These are phyloP conservation scores for Coemansia furcata DNA, from an alignment of 192 early-diverging fungal genomes.

Conservation along the genomic window DNA sequence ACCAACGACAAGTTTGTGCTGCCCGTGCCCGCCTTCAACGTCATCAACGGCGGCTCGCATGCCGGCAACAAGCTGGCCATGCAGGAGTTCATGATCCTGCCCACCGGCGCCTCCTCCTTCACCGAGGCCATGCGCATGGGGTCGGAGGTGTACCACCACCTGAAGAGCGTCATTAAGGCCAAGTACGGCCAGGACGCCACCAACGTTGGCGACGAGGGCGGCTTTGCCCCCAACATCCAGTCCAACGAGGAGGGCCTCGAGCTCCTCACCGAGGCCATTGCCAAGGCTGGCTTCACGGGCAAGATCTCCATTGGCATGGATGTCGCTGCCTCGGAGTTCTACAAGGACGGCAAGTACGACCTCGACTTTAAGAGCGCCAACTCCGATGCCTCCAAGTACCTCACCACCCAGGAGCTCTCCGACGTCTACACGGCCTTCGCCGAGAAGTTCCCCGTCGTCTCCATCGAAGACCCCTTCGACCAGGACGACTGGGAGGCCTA, in stretches of 20 bases:
- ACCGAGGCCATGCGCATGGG: constrained; percentile 97
- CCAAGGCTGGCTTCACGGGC: constrained; percentile 91
- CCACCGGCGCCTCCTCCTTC: constrained; percentile 90
- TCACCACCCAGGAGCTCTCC: constrained; percentile 77
- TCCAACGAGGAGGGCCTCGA: constrained; percentile 95
- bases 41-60: constrained; percentile 99
- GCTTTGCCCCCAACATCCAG: constrained; percentile 99
- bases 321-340: constrained; percentile 97
- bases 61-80: constrained; percentile 99
- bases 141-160: constrained; percentile 93
- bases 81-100: constrained; percentile 99
- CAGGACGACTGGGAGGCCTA: constrained; percentile 98
- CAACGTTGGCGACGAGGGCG: constrained; percentile 99
- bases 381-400: constrained; percentile 70
- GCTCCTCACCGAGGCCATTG: constrained; percentile 85
- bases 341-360: constrained; percentile 96
- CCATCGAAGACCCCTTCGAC: constrained; percentile 99
- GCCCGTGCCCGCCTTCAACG: constrained; percentile 97
- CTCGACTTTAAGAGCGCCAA: constrained; percentile 95
- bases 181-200: constrained; percentile 99
- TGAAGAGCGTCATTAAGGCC: constrained; percentile 96
- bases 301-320: constrained; percentile 99
- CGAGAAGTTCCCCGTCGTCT: constrained; percentile 85
- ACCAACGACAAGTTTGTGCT: constrained; percentile 85
- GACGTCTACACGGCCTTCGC: constrained; percentile 82